Evolutionary conservation across 2,329 filamentous ascomycete genomes (phyloP), one percentile per base, ranked within the genome.

Genomic region (Fusarium torreyae): DNA sequence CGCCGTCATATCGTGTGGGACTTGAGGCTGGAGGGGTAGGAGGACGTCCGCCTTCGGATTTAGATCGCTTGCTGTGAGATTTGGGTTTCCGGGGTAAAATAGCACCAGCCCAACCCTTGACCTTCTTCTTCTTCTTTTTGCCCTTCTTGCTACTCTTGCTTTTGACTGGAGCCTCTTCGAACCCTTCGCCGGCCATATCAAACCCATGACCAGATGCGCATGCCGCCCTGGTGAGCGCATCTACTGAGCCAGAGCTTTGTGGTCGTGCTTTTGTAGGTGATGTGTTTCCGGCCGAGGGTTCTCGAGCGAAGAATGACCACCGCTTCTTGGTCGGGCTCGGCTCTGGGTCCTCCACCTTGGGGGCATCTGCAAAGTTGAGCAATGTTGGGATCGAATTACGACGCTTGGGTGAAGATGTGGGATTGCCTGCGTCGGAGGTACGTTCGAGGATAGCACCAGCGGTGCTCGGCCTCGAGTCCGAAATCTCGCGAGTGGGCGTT

Each of bases 101-200:
- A 3, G 89, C 88, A 33, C 89, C 90, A 18, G 89, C 88, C 89
- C 90, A 92, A 6, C 86, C 86, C 75, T 92, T 94, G 61, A 95
- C 92, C 77, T 92, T 92, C 81, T 93, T 94, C 75, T 82, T 83
- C 57, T 79, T 77, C 33, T 79, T 77, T 50, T 79, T 80, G 59
- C 72, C 79, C 70, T 80, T 81, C 34, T 65, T 66, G 20, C 71
- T 69, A 57, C 78, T 78, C 60, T 78, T 78, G 15, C 54, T 38
- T 28, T 74, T 74, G 11, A 50, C 43, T 65, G 74, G 24, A 46
- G 69, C 14, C 53, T 63, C 31, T 7, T 72, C 74, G 3, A 66
- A 48, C 1, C 61, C 72, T 31, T 78, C 74, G 17, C 57, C 43
- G 17, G 59, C 68, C 6, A 69, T 69, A 14, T 82, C 78, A 1